Base-by-base conservation (phyloP, 768 basidiomycete genomes). In the Mycena pura region DNA sequence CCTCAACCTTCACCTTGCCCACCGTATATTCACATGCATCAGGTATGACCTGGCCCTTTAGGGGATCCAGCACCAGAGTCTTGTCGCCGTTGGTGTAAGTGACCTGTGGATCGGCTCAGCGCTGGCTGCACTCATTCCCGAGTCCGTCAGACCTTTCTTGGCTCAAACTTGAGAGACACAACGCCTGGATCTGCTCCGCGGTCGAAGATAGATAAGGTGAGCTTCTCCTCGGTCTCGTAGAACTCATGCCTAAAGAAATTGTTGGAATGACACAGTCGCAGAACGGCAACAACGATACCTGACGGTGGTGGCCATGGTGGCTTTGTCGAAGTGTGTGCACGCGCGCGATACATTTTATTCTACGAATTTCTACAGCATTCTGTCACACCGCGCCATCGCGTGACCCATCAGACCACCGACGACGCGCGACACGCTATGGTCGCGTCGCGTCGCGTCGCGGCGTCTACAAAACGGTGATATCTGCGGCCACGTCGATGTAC, bases 1-100 rank as follows among this genome's bases (percentile, higher is more conserved):
- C 74, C 75, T 99, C 96, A 54, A 98, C 83, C 74, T 98, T 98
- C 68, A 95, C 88, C 70, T 89, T 91, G 21, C 93, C 86, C 17
- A 96, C 86, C 11, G 86, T 86, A 72, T 78, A 90, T 24, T 81
- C 80, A 66, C 87, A 86, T 57, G 80, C 77, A 28, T 79, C 78
- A 5, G 89, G 76, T 70, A 90, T 84, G 69, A 98, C 93, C 71
- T 88, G 86, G 39, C 91, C 92, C 69, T 89, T 90, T 14, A 98
- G 80, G 9, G 95, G 96, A 56, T 91, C 86, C 14, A 98, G 77
- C 5, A 79, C 77, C 40, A 96, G 81, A n/a, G 72, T 70, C 66
- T 88, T 90, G 44, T 91, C 90, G 64, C 87, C 91, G 65, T 92
- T 76, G 48, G 78, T 76, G 68, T 92, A 93, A 4, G 80, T 70